Percentiles rank a stretch among this genome's conserved stretches.
Evolutionary conservation across 1,139 yeast genomes (phyloP).

Genomic region (Hyphopichia wangnamkhiaoensis): DNA sequence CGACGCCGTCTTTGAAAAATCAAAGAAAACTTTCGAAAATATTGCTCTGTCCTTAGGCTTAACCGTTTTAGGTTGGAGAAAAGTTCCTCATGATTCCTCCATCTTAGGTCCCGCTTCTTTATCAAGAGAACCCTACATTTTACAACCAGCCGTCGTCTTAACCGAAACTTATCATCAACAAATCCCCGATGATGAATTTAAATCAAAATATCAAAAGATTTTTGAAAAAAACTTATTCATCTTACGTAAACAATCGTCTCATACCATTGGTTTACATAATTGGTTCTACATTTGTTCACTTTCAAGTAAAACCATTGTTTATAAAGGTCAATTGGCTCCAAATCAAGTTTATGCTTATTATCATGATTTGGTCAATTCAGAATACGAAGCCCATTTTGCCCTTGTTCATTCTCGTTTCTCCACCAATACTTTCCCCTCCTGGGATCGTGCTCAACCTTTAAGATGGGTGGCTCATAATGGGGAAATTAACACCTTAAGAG

Average conservation of each 20-base stretch:
- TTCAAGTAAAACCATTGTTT: slow-evolving; percentile 85
- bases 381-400: slow-evolving; percentile 94
- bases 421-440: slow-evolving; percentile 96
- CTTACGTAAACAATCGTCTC: slow-evolving; percentile 85
- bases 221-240: slow-evolving; percentile 86
- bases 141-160: slow-evolving; percentile 86
- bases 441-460: slow-evolving; percentile 99
- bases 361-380: slow-evolving; percentile 88
- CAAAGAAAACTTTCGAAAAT: slow-evolving; percentile 75
- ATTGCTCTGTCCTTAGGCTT: slow-evolving; percentile 78
- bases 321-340: slow-evolving; percentile 97
- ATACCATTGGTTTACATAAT: slow-evolving; percentile 88
- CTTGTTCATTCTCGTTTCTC: slow-evolving; percentile 96
- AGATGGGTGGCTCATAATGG: slow-evolving; percentile 99
- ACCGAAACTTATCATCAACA: slow-evolving; percentile 51
- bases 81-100: slow-evolving; percentile 92
- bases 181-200: slow-evolving; percentile 55
- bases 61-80: slow-evolving; percentile 90
- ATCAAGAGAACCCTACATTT: slow-evolving; percentile 86
- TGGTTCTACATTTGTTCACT: slow-evolving; percentile 98
- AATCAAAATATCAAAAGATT: slow-evolving; percentile 54
- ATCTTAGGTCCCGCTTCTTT: slow-evolving; percentile 93
- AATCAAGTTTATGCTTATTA: slow-evolving; percentile 93
- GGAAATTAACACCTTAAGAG: slow-evolving; percentile 95
- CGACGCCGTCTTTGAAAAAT: slow-evolving; percentile 62